Conservation (phyloP, 2,329 filamentous ascomycete genomes). For the Penicillium sp. region DNA sequence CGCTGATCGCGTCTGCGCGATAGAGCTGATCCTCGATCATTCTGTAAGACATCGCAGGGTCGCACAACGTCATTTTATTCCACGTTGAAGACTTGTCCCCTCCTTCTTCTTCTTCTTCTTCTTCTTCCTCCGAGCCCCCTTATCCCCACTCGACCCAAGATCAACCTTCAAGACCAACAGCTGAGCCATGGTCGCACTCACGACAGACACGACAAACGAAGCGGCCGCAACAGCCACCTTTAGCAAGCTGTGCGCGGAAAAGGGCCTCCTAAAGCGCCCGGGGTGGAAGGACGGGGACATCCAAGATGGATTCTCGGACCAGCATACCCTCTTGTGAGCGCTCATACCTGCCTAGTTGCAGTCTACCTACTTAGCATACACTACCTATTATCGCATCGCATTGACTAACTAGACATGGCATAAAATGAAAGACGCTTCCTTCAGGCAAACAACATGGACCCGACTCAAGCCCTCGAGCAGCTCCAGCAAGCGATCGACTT, state of each 20-base stretch:
- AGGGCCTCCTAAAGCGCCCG: slow-evolving; percentile 19
- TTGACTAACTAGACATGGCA: too few relatives aligned
- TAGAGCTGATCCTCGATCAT: too few relatives aligned
- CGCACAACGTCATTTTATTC: background rate
- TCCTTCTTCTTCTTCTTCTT: background rate
- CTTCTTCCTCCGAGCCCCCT: background rate
- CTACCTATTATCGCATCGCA: background rate
- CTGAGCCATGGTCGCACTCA: background rate
- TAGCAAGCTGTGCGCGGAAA: slow-evolving; percentile 2
- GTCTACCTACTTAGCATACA: background rate
- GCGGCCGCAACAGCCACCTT: slow-evolving; percentile 1
- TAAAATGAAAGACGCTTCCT: slow-evolving; percentile 26
- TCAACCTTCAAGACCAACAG: too few relatives aligned
- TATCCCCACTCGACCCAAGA: too few relatives aligned
- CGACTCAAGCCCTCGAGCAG: slow-evolving; percentile 22
- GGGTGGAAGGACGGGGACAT: slow-evolving; percentile 22
- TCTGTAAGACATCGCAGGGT: background rate
- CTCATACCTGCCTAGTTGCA: too few relatives aligned
- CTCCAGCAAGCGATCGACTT: slow-evolving; percentile 22
- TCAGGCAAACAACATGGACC: slow-evolving; percentile 22
- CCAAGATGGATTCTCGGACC: slow-evolving; percentile 24
- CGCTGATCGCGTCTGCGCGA: too few relatives aligned
- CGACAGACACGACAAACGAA: background rate
- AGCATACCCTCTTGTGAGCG: slow-evolving; percentile 25
- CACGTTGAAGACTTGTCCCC: background rate